Evolutionary conservation across 2,329 filamentous ascomycete genomes (phyloP).

Genomic region (Penicillium capsulatum): DNA sequence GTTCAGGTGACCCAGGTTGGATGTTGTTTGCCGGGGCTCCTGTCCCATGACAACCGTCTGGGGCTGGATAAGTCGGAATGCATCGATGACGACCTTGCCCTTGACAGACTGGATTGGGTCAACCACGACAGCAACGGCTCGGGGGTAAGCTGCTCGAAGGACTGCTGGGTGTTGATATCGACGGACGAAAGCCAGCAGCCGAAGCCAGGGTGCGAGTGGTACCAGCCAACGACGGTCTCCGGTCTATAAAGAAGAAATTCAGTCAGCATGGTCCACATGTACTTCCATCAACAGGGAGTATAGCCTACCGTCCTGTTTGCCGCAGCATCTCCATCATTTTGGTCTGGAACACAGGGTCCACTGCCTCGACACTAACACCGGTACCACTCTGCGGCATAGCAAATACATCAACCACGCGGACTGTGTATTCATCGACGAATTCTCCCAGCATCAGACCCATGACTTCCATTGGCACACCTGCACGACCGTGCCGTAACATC

Average conservation of each 20-base stretch:
- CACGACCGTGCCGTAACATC: constrained; percentile 96
- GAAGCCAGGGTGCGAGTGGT: constrained; percentile 98
- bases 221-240: constrained; percentile 98
- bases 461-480: constrained; percentile 98
- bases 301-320: constrained; percentile 82
- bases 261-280: constrained; percentile 9
- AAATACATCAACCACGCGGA: constrained; percentile 96
- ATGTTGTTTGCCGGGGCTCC: constrained; percentile 95
- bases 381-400: constrained; percentile 99
- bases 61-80: constrained; percentile 96
- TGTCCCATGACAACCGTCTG: constrained; percentile 97
- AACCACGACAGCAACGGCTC: constrained; percentile 94
- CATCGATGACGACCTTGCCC: constrained; percentile 98
- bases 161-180: constrained; percentile 99
- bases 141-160: constrained; percentile 98
- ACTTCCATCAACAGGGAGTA: not conserved
- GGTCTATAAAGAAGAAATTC: constrained; percentile 54
- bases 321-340: constrained; percentile 99
- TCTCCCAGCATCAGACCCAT: constrained; percentile 99
- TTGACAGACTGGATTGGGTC: constrained; percentile 99
- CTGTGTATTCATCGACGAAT: constrained; percentile 98
- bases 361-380: constrained; percentile 95
- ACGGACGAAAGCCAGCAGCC: constrained; percentile 98
- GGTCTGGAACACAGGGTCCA: constrained; percentile 97
- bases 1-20: constrained; percentile 95